Evolutionary conservation across 441 rosid species (phyloP).

Genomic region (Erodium chrysanthum): DNA sequence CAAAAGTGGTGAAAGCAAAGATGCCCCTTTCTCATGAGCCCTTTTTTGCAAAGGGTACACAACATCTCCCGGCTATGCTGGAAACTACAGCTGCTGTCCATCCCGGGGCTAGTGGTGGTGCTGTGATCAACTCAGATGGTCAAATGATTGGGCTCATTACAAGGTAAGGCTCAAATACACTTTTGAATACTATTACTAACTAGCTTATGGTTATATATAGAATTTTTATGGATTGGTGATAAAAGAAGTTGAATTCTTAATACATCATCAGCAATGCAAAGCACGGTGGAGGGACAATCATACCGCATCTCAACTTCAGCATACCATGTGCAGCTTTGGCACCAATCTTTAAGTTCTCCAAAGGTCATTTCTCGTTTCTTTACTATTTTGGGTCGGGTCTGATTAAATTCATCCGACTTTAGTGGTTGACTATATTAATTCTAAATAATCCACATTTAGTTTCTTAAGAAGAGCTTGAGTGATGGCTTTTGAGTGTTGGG

Average conservation of each 20-base stretch:
- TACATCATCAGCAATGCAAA: constrained; percentile 58
- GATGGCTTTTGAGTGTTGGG: too few species aligned
- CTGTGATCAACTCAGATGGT: constrained; percentile 69
- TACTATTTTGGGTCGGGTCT: not conserved
- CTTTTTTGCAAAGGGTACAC: constrained; percentile 20
- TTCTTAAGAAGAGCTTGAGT: too few species aligned
- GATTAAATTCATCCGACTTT: too few species aligned
- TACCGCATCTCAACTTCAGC: constrained; percentile 92
- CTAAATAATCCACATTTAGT: too few species aligned
- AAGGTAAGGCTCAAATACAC: constrained; percentile 32
- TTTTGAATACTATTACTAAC: too few species aligned
- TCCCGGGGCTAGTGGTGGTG: constrained; percentile 95
- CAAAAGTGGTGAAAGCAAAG: constrained; percentile 67
- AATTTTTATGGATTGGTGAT: too few species aligned
- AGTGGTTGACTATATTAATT: too few species aligned
- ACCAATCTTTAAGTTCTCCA: constrained; percentile 67
- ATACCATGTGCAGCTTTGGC: constrained; percentile 71
- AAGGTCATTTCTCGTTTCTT: constrained; percentile 36
- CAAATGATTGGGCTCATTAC: constrained; percentile 90
- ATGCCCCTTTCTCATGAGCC: constrained; percentile 26
- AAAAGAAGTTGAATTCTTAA: too few species aligned
- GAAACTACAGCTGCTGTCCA: constrained; percentile 95
- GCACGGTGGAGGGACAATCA: constrained; percentile 74
- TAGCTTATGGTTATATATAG: too few species aligned
- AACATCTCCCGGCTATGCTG: constrained; percentile 61